Base-by-base conservation (phyloP, 257 asterid species). In the Solanum chaucha region DNA sequence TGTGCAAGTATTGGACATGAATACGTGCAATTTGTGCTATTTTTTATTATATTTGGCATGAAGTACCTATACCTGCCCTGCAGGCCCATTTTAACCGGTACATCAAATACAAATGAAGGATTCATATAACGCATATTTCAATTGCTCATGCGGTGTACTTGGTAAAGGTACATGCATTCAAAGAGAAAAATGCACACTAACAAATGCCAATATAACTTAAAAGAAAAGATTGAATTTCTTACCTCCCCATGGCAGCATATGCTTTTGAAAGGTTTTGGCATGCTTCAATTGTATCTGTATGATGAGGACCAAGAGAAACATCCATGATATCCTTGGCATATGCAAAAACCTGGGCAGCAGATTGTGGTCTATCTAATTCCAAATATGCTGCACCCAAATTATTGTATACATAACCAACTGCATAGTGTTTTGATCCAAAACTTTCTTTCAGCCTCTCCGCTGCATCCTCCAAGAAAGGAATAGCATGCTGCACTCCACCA, bases 261-360 rank as follows among this genome's bases (percentile, higher is more conserved):
- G 99, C 98, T 90, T 92, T 97, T n/a, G 98, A 95, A 85, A 95
- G 95, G 88, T 95, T 97, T 92, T 92, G 95, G 72, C 94, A 94
- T 14, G 98, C 94, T 87, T 95, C 98, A 86, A 95, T 95, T 11
- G 98, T 88, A 86, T 97, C 99, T 10, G 88, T 91, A 67, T 96
- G 99, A 89, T 94, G 95, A 68, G 98, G 99, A 70, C 98, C 99
- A 85, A 95, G 95, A 19, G 99, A 91, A 40, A 94, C 96, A 85
- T 97, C 98, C 98, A 97, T 92, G 88, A 95, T 92, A 88, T 97
- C 99, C 88, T 93, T 97, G 32, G 98, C 98, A 89, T 89, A 90
- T 14, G 99, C 98, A 90, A 97, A 97, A 61, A 92, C 96, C 92
- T 94, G 97, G 8, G 98, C 99, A 86, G 99, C 99, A 38, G 99